Evolutionary conservation across 345 rosid species (phyloP).

Genomic region (Conringia planisiliqua): DNA sequence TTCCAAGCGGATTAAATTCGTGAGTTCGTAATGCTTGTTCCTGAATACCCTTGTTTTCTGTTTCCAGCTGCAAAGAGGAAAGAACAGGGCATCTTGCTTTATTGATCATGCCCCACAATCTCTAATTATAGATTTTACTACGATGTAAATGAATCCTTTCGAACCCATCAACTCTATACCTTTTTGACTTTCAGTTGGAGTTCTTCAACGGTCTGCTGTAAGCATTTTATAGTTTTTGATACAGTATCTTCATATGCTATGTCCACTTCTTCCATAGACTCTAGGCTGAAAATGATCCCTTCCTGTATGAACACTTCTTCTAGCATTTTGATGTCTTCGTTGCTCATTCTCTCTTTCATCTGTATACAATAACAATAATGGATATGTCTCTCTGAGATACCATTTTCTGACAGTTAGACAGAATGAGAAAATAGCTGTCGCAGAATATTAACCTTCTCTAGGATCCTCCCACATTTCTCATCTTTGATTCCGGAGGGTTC

Average conservation of each 20-base stretch:
- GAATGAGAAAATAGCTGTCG: slow-evolving; percentile 1
- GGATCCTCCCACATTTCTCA: slow-evolving; percentile 46
- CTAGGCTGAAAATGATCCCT: slow-evolving; percentile 43
- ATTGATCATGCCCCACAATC: not conserved
- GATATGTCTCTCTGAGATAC: not conserved
- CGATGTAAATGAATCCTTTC: not conserved
- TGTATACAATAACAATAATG: slow-evolving; percentile 22
- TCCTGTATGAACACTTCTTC: slow-evolving; percentile 60
- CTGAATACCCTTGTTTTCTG: slow-evolving; percentile 45
- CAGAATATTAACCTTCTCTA: slow-evolving; percentile 47
- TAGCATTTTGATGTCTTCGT: slow-evolving; percentile 58
- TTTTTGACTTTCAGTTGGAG: slow-evolving; percentile 40
- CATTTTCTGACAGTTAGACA: slow-evolving; percentile 8
- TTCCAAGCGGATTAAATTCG: slow-evolving; percentile 21
- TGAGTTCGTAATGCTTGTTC: slow-evolving; percentile 36
- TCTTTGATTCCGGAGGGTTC: slow-evolving; percentile 36
- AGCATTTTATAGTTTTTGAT: slow-evolving; percentile 39
- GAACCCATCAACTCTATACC: slow-evolving; percentile 36
- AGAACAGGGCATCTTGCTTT: slow-evolving; percentile 7
- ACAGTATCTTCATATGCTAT: slow-evolving; percentile 41
- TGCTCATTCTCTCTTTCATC: slow-evolving; percentile 60
- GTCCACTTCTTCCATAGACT: slow-evolving; percentile 47
- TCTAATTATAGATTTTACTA: not conserved
- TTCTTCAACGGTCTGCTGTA: slow-evolving; percentile 55
- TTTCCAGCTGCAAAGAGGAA: slow-evolving; percentile 42